These are phyloP conservation scores for Xylariaceae sp. DNA, from an alignment of 2,329 filamentous ascomycete genomes.

Conservation along the genomic window DNA sequence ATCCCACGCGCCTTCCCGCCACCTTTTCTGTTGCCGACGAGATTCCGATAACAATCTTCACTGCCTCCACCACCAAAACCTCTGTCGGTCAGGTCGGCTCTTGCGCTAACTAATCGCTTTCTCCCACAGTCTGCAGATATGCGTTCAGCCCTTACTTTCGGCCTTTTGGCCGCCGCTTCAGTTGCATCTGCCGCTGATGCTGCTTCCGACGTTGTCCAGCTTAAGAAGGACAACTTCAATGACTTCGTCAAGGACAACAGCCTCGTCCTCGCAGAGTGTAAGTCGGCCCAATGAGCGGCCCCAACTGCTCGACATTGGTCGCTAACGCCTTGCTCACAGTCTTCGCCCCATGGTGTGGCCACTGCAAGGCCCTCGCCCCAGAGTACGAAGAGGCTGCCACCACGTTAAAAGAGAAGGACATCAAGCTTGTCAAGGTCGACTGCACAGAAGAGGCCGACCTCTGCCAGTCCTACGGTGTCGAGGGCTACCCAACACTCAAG, in stretches of 20 bases:
- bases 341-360: constrained; percentile 95
- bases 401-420: constrained; percentile 81
- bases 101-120: not conserved
- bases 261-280: constrained; percentile 92
- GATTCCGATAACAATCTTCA: not conserved
- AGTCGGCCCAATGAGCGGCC: constrained; percentile 34
- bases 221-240: constrained; percentile 84
- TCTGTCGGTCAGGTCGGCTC: no score
- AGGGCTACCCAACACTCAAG: constrained; percentile 98
- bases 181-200: constrained; percentile 59
- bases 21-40: not conserved
- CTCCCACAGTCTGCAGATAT: constrained; percentile 22
- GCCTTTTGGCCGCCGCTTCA: constrained; percentile 54
- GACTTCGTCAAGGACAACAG: constrained; percentile 82
- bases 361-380: constrained; percentile 96
- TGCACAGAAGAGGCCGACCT: constrained; percentile 93
- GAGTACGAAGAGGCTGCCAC: constrained; percentile 88
- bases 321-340: constrained; percentile 52
- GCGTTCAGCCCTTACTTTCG: constrained; percentile 42
- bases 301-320: not conserved
- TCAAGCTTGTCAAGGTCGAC: constrained; percentile 83
- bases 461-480: constrained; percentile 84
- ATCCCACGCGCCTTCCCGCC: no score
- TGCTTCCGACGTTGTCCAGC: constrained; percentile 76
- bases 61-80: constrained; percentile 7